These are phyloP conservation scores for Liquidambar formosana DNA, from an alignment of 164 flowering plant genomes.

Conservation along the genomic window DNA sequence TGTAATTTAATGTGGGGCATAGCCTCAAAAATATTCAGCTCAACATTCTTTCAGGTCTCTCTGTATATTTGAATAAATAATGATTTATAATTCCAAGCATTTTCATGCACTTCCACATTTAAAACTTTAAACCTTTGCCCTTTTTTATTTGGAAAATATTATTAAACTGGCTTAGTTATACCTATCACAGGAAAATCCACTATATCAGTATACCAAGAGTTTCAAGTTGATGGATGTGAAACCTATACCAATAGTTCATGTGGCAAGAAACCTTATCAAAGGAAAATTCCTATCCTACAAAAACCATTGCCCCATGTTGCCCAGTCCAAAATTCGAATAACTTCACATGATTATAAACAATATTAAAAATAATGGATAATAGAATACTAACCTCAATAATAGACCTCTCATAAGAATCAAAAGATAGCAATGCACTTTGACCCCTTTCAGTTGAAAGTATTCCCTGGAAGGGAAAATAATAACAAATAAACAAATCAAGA, in stretches of 20 bases:
- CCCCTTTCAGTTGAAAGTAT: constrained; percentile 92
- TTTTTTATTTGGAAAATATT: no score
- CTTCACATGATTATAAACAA: neutral
- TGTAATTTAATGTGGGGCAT: neutral
- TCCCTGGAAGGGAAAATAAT: constrained; percentile 45
- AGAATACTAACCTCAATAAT: constrained; percentile 68
- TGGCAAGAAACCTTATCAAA: no score
- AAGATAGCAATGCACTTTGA: constrained; percentile 53
- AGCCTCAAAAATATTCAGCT: neutral
- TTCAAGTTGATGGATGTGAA: no score
- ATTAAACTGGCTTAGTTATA: no score
- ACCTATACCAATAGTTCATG: no score
- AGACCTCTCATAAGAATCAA: constrained; percentile 74
- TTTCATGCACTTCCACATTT: neutral
- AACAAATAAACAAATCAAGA: neutral
- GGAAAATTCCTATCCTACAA: no score
- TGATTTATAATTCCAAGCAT: neutral
- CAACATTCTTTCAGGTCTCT: neutral
- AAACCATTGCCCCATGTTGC: neutral
- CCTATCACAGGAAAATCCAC: no score
- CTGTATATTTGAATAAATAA: no score
- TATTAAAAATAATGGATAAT: neutral
- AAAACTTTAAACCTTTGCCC: no score
- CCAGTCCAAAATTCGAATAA: neutral
- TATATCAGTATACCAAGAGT: no score